phyloP scores from a whole-genome alignment of 75 land plant genomes.

The Selaginella tamariscina region DNA sequence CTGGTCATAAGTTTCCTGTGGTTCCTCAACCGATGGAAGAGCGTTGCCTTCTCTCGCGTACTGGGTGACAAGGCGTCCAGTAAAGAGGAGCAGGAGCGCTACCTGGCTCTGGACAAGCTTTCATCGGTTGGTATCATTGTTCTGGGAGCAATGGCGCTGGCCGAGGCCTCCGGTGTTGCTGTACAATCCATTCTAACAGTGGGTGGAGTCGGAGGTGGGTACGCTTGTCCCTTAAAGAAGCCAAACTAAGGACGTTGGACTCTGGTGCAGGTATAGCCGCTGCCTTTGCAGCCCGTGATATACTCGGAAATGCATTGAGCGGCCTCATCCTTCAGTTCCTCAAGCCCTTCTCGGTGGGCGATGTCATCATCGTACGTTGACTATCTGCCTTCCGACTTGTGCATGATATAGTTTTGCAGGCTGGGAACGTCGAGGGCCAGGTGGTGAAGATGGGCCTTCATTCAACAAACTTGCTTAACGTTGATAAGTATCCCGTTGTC shows the following conservation, averaged over 20 bases:
- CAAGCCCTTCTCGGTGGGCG: slow-evolving; percentile 76
- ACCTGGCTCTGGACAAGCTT: slow-evolving; percentile 54
- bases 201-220: slow-evolving; percentile 86
- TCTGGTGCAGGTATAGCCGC: slow-evolving; percentile 64
- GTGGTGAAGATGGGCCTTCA: slow-evolving; percentile 84
- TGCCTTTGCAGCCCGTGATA: slow-evolving; percentile 84
- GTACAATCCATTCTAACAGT: slow-evolving; percentile 82
- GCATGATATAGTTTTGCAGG: slow-evolving; percentile 34
- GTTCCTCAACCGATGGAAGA: slow-evolving; percentile 91
- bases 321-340: slow-evolving; percentile 66
- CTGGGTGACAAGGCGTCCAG: not conserved
- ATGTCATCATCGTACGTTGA: slow-evolving; percentile 55
- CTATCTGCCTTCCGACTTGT: not conserved
- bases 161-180: slow-evolving; percentile 87
- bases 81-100: slow-evolving; percentile 32
- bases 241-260: not conserved
- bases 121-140: slow-evolving; percentile 57
- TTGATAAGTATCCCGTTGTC: slow-evolving; percentile 69
- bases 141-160: slow-evolving; percentile 64
- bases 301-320: slow-evolving; percentile 81
- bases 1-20: slow-evolving; percentile 55
- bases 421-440: slow-evolving; percentile 79
- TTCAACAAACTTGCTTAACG: slow-evolving; percentile 52
- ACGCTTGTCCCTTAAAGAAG: not conserved
- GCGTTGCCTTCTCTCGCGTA: slow-evolving; percentile 43